Percentiles rank a stretch among this genome's conserved stretches.
phyloP scores from a whole-genome alignment of 768 basidiomycete genomes.

The Mycena haematopus region DNA sequence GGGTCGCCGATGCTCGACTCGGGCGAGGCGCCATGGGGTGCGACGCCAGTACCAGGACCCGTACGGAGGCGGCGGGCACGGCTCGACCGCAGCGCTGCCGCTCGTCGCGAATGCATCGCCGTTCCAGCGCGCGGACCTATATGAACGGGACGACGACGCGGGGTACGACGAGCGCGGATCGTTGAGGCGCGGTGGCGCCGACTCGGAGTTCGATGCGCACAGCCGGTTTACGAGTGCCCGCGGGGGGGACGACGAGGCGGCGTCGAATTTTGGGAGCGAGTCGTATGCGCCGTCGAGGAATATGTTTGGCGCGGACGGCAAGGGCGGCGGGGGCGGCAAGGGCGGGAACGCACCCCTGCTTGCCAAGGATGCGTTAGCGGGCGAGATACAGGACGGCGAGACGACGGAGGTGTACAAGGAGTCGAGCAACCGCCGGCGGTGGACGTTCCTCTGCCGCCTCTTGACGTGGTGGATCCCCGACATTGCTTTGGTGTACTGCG shows the following conservation, averaged over 20 bases:
- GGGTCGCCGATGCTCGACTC: slow-evolving; percentile 38
- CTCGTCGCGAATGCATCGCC: slow-evolving; percentile 85
- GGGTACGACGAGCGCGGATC: slow-evolving; percentile 81
- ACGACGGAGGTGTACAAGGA: slow-evolving; percentile 88
- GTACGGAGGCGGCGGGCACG: slow-evolving; percentile 45
- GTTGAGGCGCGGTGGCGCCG: slow-evolving; percentile 51
- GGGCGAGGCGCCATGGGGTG: slow-evolving; percentile 1
- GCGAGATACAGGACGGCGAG: slow-evolving; percentile 90
- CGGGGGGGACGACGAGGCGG: slow-evolving; percentile 49
- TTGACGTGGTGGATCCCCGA: slow-evolving; percentile 94
- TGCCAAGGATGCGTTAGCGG: slow-evolving; percentile 85
- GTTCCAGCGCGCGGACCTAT: slow-evolving; percentile 77
- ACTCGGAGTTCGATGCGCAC: slow-evolving; percentile 73
- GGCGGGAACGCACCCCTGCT: slow-evolving; percentile 58
- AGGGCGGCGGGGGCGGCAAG: slow-evolving; percentile 64
- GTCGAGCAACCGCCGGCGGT: slow-evolving; percentile 77
- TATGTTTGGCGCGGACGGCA: slow-evolving; percentile 96
- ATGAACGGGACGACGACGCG: slow-evolving; percentile 75
- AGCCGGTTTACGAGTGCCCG: slow-evolving; percentile 75
- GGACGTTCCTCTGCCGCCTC: slow-evolving; percentile 88
- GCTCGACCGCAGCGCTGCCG: slow-evolving; percentile 58
- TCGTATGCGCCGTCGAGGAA: slow-evolving; percentile 94
- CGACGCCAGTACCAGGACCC: slow-evolving; percentile 35
- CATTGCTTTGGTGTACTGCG: too few species aligned
- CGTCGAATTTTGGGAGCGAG: slow-evolving; percentile 87